Percentiles rank a stretch among this genome's conserved stretches.
These are phyloP conservation scores for Leccinum barrowsii DNA, from an alignment of 768 basidiomycete genomes.

Conservation along the genomic window DNA sequence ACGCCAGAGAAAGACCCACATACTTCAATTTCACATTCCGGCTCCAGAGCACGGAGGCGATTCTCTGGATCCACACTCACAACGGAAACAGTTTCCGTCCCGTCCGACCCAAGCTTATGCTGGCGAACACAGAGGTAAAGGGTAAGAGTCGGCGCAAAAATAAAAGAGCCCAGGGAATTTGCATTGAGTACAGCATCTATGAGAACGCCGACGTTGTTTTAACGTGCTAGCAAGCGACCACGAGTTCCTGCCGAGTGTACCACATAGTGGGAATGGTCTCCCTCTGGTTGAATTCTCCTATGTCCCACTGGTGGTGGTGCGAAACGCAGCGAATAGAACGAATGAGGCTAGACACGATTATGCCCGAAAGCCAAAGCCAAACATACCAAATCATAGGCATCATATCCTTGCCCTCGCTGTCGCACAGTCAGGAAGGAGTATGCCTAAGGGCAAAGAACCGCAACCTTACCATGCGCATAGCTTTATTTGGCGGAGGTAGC, in stretches of 20 bases:
- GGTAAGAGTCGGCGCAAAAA: constrained; percentile 6
- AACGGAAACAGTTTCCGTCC: constrained; percentile 62
- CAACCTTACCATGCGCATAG: constrained; percentile 49
- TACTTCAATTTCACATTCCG: constrained; percentile 65
- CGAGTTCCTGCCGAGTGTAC: constrained; percentile 81
- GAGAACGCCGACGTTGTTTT: constrained; percentile 70
- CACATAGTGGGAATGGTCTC: constrained; percentile 72
- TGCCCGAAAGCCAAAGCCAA: background rate
- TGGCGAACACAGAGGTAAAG: constrained; percentile 26
- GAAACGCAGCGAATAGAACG: background rate
- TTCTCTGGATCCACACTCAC: constrained; percentile 69
- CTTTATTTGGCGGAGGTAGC: constrained; percentile 84
- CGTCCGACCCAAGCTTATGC: constrained; percentile 87
- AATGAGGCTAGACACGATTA: background rate
- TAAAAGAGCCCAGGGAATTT: constrained; percentile 14
- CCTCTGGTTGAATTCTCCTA: constrained; percentile 82
- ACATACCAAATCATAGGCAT: constrained; percentile 79
- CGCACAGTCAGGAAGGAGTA: constrained; percentile 7
- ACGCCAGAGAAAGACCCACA: constrained; percentile 5
- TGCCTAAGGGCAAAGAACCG: background rate
- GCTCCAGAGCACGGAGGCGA: constrained; percentile 58
- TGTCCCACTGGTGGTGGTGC: constrained; percentile 61
- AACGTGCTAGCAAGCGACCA: constrained; percentile 68
- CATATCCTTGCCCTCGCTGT: constrained; percentile 74
- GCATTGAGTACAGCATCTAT: constrained; percentile 92